Conservation (phyloP, 257 asterid species). For the Ocimum tenuiflorum region DNA sequence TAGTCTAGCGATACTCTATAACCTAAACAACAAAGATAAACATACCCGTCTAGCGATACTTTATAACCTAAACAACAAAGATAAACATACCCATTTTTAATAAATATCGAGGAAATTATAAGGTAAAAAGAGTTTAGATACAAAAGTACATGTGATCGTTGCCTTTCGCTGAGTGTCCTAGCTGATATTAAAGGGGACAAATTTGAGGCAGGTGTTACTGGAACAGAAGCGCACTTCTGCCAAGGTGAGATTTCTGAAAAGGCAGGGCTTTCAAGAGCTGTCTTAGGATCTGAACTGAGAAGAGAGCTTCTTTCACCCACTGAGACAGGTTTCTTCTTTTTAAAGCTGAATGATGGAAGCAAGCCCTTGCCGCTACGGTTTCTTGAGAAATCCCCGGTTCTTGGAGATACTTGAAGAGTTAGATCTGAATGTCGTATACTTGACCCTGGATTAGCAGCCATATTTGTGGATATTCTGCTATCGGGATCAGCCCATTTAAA, state of each 20-base stretch:
- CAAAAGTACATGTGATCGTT: slow-evolving; percentile 45
- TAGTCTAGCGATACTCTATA: background rate
- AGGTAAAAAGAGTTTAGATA: slow-evolving; percentile 6
- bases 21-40: background rate
- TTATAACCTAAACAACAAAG: background rate
- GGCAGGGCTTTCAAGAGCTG: slow-evolving; percentile 47
- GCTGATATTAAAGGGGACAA: slow-evolving; percentile 52
- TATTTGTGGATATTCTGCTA: slow-evolving; percentile 20
- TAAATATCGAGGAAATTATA: background rate
- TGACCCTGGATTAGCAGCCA: slow-evolving; percentile 25
- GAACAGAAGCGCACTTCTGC: slow-evolving; percentile 73
- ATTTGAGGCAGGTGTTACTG: slow-evolving; percentile 57
- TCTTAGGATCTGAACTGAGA: slow-evolving; percentile 44
- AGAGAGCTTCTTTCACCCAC: slow-evolving; percentile 69
- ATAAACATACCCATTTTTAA: background rate
- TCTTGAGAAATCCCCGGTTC: slow-evolving; percentile 29
- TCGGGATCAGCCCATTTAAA: slow-evolving; percentile 45
- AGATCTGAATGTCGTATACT: slow-evolving; percentile 38
- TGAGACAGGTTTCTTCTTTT: slow-evolving; percentile 28
- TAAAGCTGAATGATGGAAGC: slow-evolving; percentile 59
- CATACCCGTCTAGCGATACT: background rate
- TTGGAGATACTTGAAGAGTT: slow-evolving; percentile 73
- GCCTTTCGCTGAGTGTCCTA: slow-evolving; percentile 43
- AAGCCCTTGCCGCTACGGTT: slow-evolving; percentile 37
- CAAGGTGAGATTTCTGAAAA: slow-evolving; percentile 36